Base-by-base conservation (phyloP, 148 eudicot species). In the Chenopodium formosanum region DNA sequence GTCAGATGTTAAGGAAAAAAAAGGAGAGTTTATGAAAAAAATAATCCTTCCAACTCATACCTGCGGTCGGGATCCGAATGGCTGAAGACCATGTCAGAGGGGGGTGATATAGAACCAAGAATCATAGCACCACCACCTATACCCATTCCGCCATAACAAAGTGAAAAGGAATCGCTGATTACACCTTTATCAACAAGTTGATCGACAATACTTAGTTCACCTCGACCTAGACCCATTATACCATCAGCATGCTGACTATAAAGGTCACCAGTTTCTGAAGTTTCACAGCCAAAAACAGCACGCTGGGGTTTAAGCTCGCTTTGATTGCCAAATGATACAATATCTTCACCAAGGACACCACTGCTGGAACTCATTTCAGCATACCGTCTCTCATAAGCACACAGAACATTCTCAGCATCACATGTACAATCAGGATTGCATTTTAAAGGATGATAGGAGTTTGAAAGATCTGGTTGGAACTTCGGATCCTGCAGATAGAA, bases 361-460 rank as follows among this genome's bases (percentile, higher is more conserved):
- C 97, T 94, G 87, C 99, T 94, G 63, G 99, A 91, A 86, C 99
- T 96, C 99, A 92, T 89, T 88, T 96, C 99, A 81, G 97, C 99
- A 84, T 96, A 96, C 32, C 89, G 92, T 82, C 99, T 90, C 87
- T 89, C 98, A 74, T 96, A 94, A 64, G 81, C 78, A 85, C 99
- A 96, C 76, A 89, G 92, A 74, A 80, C 82, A 74, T 75, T 82
- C 5, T 88, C 84, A 77, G 47, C 81, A 77, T 96, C 94, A 85
- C 99, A 96, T 20, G 79, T 84, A 85, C 98, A 96, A 77, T 91
- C 95, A 83, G 84, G 81, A 80, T 89, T 92, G 90, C 99, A 96
- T 78, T 90, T 92, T 68, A 92, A 87, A 12, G 98, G 94, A 75
- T 90, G 82, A 83, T 96, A 94, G 73, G 94, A 89, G 84, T 82